Evolutionary conservation across 768 basidiomycete species (phyloP).

Genomic region (Phaeotremella fagi): DNA sequence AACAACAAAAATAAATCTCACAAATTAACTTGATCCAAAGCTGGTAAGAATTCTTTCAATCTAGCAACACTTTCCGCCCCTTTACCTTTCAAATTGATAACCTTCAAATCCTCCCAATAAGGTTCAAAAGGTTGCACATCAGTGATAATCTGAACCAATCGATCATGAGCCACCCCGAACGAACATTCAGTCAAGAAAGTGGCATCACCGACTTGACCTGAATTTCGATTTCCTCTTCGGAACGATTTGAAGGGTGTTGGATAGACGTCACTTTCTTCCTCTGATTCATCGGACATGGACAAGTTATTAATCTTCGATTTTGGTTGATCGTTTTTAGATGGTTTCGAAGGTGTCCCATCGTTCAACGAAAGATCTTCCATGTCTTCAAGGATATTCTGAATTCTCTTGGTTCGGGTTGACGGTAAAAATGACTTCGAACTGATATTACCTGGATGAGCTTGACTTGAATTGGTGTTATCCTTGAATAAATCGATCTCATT

Average conservation of each 20-base stretch:
- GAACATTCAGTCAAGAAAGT: conserved; percentile 94
- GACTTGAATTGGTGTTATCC: background rate
- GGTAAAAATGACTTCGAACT: conserved; percentile 24
- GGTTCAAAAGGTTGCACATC: conserved; percentile 93
- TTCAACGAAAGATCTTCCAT: conserved; percentile 57
- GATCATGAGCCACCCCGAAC: conserved; percentile 88
- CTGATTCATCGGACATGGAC: background rate
- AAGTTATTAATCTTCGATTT: background rate
- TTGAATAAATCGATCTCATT: no score
- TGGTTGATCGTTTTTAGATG: conserved; percentile 10
- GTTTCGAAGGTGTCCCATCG: conserved; percentile 47
- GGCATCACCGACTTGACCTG: conserved; percentile 48
- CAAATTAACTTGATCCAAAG: conserved; percentile 65
- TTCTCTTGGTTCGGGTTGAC: conserved; percentile 71
- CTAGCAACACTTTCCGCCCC: conserved; percentile 75
- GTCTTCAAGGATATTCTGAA: conserved; percentile 71
- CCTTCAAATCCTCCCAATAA: conserved; percentile 75
- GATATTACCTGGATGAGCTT: conserved; percentile 2
- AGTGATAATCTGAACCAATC: conserved; percentile 84
- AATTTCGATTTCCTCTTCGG: conserved; percentile 10
- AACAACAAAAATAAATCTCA: conserved; percentile 52
- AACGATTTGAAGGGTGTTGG: conserved; percentile 49
- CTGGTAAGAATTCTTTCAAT: conserved; percentile 83
- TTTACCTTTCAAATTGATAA: conserved; percentile 69
- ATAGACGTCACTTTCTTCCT: conserved; percentile 38